Base-by-base conservation (phyloP, 2,329 filamentous ascomycete genomes). In the Albifimbria verrucaria region DNA sequence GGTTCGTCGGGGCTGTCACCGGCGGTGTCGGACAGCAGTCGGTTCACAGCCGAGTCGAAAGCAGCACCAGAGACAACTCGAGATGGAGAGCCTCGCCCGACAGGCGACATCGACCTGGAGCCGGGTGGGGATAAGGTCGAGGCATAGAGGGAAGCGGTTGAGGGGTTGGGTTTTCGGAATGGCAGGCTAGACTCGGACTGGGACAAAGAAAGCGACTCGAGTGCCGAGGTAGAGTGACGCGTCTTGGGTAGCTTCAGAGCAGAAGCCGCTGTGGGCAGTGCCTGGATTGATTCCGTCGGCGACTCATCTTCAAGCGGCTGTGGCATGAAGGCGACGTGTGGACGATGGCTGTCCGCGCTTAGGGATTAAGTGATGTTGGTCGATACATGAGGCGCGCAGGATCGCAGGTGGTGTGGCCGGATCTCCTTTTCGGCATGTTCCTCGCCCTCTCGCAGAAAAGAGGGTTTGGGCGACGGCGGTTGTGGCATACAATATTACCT, bases 71-170 rank as follows among this genome's bases (percentile, higher is more conserved):
- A 78, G 23, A 81, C 75, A 51, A 77, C 71, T 47, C 77, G 77
- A n/a, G 81, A 81, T 4, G 83, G 78, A 15, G 81, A 80, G 22
- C 80, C 76, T 52, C 81, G 77, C 43, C 82, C 82, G 52, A 80
- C 81, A 22, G 87, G 87, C 9, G 88, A 90, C 60, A 81, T 81
- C 32, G 87, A 83, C 56, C 87, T 80, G 45, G 87, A 89, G 18
- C 81, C 81, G 0, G 86, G 81, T 7, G 86, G 85, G n/a, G 86
- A 83, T 24, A 88, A 75, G 4, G 85, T 87, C 18, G 85, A 83
- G 46, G 86, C 77, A 72, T 89, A 79, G 61, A 86, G 70, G 68
- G 85, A 76, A 65, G 88, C 77, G 57, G 86, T 72, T 42, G 82
- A 79, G 36, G 82, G 77, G 62, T 82, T 81, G 17, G 80, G 77